A percentile compares a stretch with the other conserved stretches of the same genome.
These are phyloP conservation scores for Mollisiaceae sp. DNA, from an alignment of 2,329 filamentous ascomycete genomes.

Conservation along the genomic window DNA sequence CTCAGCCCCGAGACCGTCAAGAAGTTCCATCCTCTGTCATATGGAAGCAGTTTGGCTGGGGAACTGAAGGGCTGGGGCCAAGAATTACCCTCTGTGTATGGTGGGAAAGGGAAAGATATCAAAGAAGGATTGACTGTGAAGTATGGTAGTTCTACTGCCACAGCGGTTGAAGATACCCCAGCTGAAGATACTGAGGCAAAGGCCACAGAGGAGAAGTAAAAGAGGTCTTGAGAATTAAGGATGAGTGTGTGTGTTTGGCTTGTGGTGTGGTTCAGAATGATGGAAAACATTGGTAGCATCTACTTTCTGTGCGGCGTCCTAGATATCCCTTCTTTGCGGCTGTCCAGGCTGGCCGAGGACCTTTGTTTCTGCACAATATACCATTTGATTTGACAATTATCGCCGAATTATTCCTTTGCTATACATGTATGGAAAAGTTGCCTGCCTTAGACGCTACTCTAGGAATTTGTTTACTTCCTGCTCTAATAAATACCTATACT, in stretches of 20 bases:
- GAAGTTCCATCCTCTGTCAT: constrained; percentile 80
- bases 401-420: background rate
- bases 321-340: constrained; percentile 7
- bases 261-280: background rate
- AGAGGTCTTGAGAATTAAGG: background rate
- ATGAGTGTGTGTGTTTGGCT: background rate
- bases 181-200: background rate
- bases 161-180: background rate
- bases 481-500: too few relatives aligned
- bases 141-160: constrained; percentile 27
- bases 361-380: constrained; percentile 10
- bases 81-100: constrained; percentile 76
- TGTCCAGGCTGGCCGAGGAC: constrained; percentile 1
- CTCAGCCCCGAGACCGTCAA: constrained; percentile 74
- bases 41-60: constrained; percentile 70
- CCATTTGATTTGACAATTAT: constrained; percentile 1
- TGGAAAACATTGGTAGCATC: background rate
- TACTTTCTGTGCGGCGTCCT: constrained; percentile 1
- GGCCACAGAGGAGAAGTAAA: constrained; percentile 7
- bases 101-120: constrained; percentile 67
- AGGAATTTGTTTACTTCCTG: too few relatives aligned
- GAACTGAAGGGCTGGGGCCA: constrained; percentile 64
- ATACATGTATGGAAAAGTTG: background rate
- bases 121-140: constrained; percentile 41
- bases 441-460: too few relatives aligned